These are phyloP conservation scores for Voacanga thouarsii DNA, from an alignment of 257 asterid species.

Conservation along the genomic window DNA sequence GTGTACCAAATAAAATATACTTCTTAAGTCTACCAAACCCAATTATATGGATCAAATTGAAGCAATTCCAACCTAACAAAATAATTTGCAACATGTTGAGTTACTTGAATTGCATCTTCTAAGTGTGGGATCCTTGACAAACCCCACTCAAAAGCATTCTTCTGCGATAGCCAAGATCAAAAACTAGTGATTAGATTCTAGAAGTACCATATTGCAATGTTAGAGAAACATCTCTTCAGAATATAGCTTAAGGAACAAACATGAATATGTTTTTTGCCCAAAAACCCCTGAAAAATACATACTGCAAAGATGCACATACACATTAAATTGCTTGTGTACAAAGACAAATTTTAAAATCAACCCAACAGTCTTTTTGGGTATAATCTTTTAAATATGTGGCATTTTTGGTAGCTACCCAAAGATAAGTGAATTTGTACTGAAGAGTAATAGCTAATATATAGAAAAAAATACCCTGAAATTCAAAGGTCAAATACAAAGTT, in stretches of 20 bases:
- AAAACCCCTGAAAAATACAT: background rate
- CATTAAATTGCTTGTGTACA: background rate
- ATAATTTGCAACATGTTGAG: slow-evolving; percentile 88
- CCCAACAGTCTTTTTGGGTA: background rate
- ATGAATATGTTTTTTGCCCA: background rate
- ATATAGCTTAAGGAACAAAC: background rate
- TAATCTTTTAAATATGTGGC: too few species aligned
- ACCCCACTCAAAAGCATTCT: slow-evolving; percentile 99
- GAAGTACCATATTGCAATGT: background rate
- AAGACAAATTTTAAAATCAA: background rate
- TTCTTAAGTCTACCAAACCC: too few species aligned
- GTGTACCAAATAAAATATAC: background rate
- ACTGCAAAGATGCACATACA: background rate
- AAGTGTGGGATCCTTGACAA: slow-evolving; percentile 82
- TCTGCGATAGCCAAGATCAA: slow-evolving; percentile 40
- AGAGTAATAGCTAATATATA: background rate
- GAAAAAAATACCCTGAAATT: background rate
- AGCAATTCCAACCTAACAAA: slow-evolving; percentile 52
- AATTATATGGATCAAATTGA: background rate
- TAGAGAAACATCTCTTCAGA: background rate
- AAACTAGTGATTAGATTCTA: background rate
- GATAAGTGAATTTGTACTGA: background rate
- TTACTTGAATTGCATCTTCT: slow-evolving; percentile 91
- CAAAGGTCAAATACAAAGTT: background rate
- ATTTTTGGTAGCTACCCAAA: background rate